Conservation (phyloP, 2,329 filamentous ascomycete genomes). For the Pyrenophora teres region DNA sequence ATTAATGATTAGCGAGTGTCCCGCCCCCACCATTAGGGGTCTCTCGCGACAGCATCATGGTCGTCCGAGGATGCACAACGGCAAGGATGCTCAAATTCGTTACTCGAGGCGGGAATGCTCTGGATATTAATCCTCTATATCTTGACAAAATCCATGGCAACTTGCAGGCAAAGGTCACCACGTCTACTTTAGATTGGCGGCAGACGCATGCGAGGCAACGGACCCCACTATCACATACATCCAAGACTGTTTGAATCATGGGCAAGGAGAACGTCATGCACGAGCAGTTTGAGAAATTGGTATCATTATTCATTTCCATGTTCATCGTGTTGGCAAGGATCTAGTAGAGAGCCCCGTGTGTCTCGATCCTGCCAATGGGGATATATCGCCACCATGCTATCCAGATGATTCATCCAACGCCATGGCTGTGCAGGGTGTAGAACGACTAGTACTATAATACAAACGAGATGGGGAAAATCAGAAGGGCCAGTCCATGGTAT, state of each 20-base stretch:
- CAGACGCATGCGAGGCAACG: neutral
- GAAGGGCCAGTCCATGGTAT: neutral
- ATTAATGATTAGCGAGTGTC: no score
- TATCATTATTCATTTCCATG: conserved; percentile 25
- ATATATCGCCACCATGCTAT: conserved; percentile 23
- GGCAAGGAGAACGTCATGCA: neutral
- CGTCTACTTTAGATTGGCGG: neutral
- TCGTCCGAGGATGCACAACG: no score
- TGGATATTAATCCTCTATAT: no score
- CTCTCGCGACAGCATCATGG: no score
- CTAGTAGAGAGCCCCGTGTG: conserved; percentile 6
- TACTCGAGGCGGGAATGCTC: no score
- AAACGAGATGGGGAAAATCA: conserved; percentile 5
- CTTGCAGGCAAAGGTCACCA: neutral
- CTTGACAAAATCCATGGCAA: no score
- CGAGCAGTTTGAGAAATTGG: neutral
- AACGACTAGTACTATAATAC: conserved; percentile 21
- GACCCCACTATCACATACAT: neutral
- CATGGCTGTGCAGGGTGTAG: conserved; percentile 18
- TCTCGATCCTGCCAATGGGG: conserved; percentile 18
- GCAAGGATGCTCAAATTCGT: no score
- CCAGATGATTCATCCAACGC: conserved; percentile 27
- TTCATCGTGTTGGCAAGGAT: conserved; percentile 19
- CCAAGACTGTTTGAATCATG: neutral
- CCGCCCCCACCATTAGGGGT: no score